Evolutionary conservation across 2,329 filamentous ascomycete genomes (phyloP).

Genomic region (Epichloe brachyelytri): DNA sequence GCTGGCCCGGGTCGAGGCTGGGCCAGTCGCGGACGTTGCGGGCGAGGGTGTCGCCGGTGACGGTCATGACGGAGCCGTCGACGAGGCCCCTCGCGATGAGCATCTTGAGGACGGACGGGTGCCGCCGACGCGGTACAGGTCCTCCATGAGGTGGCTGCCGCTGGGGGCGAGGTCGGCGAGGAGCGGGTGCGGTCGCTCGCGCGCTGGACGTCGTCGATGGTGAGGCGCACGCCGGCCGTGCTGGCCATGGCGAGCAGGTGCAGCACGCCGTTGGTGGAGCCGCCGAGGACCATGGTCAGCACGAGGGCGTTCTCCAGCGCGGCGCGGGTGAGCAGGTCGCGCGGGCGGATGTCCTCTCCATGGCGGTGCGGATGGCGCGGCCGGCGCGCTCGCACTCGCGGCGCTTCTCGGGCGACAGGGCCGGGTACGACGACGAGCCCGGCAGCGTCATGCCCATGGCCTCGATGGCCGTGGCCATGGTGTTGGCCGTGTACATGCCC

Average conservation of each 20-base stretch:
- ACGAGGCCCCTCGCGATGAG: constrained; percentile 65
- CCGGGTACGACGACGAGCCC: constrained; percentile 73
- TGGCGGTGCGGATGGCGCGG: constrained; percentile 62
- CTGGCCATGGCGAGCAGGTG: constrained; percentile 87
- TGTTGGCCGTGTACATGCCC: constrained; percentile 87
- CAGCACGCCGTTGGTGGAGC: constrained; percentile 77
- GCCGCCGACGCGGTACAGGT: constrained; percentile 75
- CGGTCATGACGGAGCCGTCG: constrained; percentile 65
- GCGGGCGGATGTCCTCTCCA: constrained; percentile 75
- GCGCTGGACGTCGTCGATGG: constrained; percentile 70
- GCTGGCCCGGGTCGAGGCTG: constrained; percentile 63
- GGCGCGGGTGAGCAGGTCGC: constrained; percentile 65
- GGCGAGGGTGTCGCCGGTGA: constrained; percentile 73
- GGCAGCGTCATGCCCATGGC: constrained; percentile 78
- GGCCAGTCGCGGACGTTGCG: constrained; percentile 72
- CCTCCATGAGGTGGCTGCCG: constrained; percentile 77
- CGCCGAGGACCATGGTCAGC: constrained; percentile 84
- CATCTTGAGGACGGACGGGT: constrained; percentile 74
- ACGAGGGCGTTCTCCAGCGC: constrained; percentile 83
- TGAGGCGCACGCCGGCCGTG: constrained; percentile 64
- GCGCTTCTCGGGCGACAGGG: constrained; percentile 68
- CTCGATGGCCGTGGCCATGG: constrained; percentile 80
- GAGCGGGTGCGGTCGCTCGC: constrained; percentile 76
- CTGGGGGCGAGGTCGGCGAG: constrained; percentile 76
- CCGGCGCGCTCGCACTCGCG: constrained; percentile 76